These are phyloP conservation scores for Pyrus betulifolia DNA, from an alignment of 306 rosid species.

Conservation along the genomic window DNA sequence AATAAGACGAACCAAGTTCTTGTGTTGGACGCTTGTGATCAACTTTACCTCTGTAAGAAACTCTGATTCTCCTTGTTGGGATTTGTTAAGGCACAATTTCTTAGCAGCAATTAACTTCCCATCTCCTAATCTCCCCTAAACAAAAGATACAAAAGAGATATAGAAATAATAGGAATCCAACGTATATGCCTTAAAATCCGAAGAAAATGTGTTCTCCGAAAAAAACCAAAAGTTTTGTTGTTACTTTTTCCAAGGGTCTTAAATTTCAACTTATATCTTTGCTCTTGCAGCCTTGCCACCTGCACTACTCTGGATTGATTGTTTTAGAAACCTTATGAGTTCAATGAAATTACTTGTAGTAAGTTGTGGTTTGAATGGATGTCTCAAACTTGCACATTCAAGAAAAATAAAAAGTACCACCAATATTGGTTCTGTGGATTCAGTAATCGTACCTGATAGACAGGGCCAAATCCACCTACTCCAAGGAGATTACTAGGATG, in stretches of 20 bases:
- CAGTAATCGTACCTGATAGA: conserved; percentile 62
- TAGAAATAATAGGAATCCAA: conserved; percentile 5
- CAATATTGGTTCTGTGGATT: conserved; percentile 3
- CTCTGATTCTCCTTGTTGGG: conserved; percentile 80
- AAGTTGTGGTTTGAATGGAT: not conserved
- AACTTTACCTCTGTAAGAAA: conserved; percentile 79
- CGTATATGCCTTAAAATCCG: conserved; percentile 2
- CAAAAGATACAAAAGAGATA: not conserved
- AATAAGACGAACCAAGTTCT: conserved; percentile 71
- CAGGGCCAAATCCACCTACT: conserved; percentile 96
- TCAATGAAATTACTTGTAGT: not conserved
- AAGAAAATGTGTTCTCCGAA: not conserved
- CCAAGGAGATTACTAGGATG: conserved; percentile 64
- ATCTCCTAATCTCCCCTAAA: conserved; percentile 66
- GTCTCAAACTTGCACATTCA: not conserved
- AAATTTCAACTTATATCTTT: not conserved
- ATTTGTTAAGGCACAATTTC: conserved; percentile 65
- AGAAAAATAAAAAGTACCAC: not conserved
- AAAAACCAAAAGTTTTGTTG: not conserved
- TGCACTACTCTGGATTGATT: not conserved
- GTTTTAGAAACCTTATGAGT: not conserved
- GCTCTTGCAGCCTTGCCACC: not conserved
- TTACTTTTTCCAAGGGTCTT: not conserved
- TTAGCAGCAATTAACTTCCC: conserved; percentile 66
- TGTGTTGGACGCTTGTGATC: conserved; percentile 89